Evolutionary conservation across 2,329 filamentous ascomycete species (phyloP).

Genomic region (Penicillium sp.): DNA sequence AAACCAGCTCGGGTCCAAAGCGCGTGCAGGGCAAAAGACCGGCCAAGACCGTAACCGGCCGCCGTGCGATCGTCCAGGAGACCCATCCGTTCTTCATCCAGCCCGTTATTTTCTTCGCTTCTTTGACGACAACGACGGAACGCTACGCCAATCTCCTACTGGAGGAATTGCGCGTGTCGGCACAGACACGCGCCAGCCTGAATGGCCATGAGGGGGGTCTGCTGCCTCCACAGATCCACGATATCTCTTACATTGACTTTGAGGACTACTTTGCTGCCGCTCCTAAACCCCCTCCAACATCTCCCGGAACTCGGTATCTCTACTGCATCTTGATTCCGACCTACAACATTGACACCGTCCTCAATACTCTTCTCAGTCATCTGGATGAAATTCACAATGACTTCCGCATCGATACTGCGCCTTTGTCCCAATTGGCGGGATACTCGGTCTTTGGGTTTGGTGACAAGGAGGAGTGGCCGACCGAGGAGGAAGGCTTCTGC

Average conservation of each 20-base stretch:
- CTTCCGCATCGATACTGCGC: constrained; percentile 88
- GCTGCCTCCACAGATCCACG: constrained; percentile 59
- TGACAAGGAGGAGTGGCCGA: constrained; percentile 86
- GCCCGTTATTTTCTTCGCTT: constrained; percentile 80
- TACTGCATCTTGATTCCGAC: constrained; percentile 83
- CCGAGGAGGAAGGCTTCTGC: constrained; percentile 84
- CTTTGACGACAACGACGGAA: constrained; percentile 77
- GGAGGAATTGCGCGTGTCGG: constrained; percentile 47
- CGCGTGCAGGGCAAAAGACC: constrained; percentile 31
- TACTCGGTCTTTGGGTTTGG: constrained; percentile 95
- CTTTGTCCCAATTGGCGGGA: constrained; percentile 68
- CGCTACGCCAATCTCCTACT: constrained; percentile 61
- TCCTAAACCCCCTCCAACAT: constrained; percentile 54
- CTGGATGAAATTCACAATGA: constrained; percentile 91
- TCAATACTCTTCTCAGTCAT: constrained; percentile 81
- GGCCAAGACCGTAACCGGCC: constrained; percentile 22
- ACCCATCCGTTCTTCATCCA: constrained; percentile 42
- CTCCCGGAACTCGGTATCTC: constrained; percentile 55
- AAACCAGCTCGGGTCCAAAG: constrained; percentile 23
- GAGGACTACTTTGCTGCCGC: constrained; percentile 84
- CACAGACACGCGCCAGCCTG: constrained; percentile 21
- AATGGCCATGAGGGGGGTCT: constrained; percentile 30
- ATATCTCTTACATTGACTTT: constrained; percentile 81
- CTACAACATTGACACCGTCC: constrained; percentile 91
- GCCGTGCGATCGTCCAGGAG: constrained; percentile 13